Evolutionary conservation across 2,329 filamentous ascomycete species (phyloP).

Genomic region (Clarireedia monteithiana): DNA sequence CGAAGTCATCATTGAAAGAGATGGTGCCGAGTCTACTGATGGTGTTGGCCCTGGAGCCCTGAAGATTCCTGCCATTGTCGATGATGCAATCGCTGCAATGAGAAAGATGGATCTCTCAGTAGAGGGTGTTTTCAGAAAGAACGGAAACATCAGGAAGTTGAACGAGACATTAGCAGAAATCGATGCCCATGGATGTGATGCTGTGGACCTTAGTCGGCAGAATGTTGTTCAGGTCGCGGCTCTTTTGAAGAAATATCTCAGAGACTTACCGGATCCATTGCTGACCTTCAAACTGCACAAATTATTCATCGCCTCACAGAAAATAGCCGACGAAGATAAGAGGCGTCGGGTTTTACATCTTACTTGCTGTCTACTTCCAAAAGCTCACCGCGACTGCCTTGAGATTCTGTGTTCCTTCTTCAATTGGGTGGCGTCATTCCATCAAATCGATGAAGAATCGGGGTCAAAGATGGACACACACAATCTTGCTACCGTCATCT

Average conservation of each 20-base stretch:
- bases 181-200: conserved; percentile 76
- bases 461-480: conserved; percentile 99
- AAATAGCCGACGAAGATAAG: conserved; percentile 74
- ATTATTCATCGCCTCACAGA: conserved; percentile 84
- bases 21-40: conserved; percentile 95
- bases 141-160: conserved; percentile 93
- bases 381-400: conserved; percentile 85
- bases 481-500: conserved; percentile 94
- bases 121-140: conserved; percentile 97
- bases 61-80: conserved; percentile 87
- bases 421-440: conserved; percentile 96
- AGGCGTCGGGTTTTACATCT: conserved; percentile 82
- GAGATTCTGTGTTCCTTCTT: conserved; percentile 95
- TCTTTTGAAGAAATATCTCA: conserved; percentile 87
- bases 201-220: conserved; percentile 79
- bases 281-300: conserved; percentile 92
- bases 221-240: conserved; percentile 91
- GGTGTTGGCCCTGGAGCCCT: conserved; percentile 88
- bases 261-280: conserved; percentile 88
- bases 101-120: conserved; percentile 98
- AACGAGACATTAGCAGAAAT: conserved; percentile 81
- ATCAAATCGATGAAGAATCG: conserved; percentile 91
- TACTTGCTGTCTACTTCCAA: conserved; percentile 85
- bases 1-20: conserved; percentile 82
- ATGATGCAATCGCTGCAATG: conserved; percentile 91